Percentiles rank a stretch among this genome's conserved stretches.
phyloP scores from a whole-genome alignment of 441 rosid genomes.

The Mallotus japonicus region DNA sequence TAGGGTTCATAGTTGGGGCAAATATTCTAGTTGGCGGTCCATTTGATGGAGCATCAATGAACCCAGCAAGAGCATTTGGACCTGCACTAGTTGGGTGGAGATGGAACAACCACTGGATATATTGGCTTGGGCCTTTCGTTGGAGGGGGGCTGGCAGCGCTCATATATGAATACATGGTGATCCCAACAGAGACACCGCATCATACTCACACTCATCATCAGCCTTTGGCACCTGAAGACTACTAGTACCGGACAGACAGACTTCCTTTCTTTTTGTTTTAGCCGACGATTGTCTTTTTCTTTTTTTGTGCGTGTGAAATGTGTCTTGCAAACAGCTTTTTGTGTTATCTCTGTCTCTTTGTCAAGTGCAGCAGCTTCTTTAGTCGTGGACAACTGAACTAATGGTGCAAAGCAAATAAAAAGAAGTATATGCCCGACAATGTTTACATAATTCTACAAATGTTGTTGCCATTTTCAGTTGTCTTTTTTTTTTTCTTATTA shows the following conservation, averaged over 20 bases:
- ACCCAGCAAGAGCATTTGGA: constrained; percentile 79
- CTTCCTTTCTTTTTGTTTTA: not conserved
- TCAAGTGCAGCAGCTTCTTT: constrained; percentile 5
- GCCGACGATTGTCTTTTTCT: not conserved
- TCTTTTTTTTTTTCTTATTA: too few species aligned
- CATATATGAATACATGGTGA: constrained; percentile 59
- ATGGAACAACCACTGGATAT: constrained; percentile 85
- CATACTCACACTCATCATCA: constrained; percentile 59
- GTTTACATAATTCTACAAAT: not conserved
- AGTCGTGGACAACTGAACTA: not conserved
- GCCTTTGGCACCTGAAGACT: constrained; percentile 84
- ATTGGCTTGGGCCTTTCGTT: constrained; percentile 74
- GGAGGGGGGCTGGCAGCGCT: constrained; percentile 70
- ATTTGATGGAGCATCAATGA: constrained; percentile 78
- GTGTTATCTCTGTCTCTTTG: not conserved
- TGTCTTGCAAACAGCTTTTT: not conserved
- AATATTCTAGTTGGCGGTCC: constrained; percentile 78
- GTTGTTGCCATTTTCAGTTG: not conserved
- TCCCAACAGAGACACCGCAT: constrained; percentile 51
- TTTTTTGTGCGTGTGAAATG: not conserved
- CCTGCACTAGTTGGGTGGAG: constrained; percentile 91
- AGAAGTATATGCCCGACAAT: not conserved
- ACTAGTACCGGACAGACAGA: constrained; percentile 30
- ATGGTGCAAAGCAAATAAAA: constrained; percentile 10
- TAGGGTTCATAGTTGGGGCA: constrained; percentile 66